A percentile compares a stretch with the other conserved stretches of the same genome.
Evolutionary conservation across 2,329 filamentous ascomycete genomes (phyloP).

Genomic region (Immersiporthe knoxdaviesiana): DNA sequence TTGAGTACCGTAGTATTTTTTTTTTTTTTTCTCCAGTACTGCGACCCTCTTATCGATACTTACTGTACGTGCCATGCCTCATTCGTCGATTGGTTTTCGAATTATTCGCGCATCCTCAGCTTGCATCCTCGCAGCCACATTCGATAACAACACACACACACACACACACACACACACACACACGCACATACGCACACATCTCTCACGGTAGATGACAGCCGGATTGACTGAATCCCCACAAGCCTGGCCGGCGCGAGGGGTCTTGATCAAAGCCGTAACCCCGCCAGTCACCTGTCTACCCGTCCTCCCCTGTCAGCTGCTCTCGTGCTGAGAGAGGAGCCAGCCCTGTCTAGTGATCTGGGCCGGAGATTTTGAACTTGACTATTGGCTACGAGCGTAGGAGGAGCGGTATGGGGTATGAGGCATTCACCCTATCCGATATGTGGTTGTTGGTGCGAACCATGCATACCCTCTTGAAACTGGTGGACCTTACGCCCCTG

Average conservation of each 20-base stretch:
- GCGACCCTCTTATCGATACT: background rate
- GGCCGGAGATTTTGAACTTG: too few relatives aligned
- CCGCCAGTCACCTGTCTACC: background rate
- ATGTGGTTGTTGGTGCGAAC: too few relatives aligned
- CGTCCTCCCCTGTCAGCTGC: background rate
- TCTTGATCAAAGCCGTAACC: background rate
- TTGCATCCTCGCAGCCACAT: conserved; percentile 1
- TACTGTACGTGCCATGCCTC: background rate
- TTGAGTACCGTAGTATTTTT: background rate
- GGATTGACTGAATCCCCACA: background rate
- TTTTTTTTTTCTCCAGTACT: too few relatives aligned
- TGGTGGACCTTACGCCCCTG: too few relatives aligned
- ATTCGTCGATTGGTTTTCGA: background rate
- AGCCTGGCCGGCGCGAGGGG: background rate
- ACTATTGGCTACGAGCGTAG: too few relatives aligned
- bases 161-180: too few relatives aligned
- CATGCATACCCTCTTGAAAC: too few relatives aligned
- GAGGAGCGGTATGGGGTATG: too few relatives aligned
- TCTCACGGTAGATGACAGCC: background rate
- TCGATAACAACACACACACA: background rate
- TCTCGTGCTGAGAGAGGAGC: background rate
- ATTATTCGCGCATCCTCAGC: background rate
- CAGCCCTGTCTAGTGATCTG: too few relatives aligned
- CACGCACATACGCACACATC: too few relatives aligned
- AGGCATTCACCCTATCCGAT: too few relatives aligned